These are phyloP conservation scores for Arctium lappa DNA, from an alignment of 129 eudicot species.

Conservation along the genomic window DNA sequence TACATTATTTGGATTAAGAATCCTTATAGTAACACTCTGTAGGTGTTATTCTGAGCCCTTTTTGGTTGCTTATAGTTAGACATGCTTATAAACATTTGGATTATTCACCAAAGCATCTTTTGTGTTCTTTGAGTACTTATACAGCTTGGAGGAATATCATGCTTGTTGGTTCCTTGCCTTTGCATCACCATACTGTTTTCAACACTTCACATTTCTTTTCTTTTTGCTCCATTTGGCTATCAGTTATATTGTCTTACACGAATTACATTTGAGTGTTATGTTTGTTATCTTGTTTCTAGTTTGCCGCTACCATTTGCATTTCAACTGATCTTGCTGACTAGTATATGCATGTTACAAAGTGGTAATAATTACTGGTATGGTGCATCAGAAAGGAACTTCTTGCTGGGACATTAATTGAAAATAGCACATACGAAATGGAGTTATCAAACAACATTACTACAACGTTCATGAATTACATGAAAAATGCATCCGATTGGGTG, in stretches of 20 bases:
- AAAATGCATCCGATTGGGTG: constrained; percentile 64
- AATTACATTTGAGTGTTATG: not conserved
- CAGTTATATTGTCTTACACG: not conserved
- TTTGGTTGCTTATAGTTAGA: not conserved
- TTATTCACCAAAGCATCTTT: not conserved
- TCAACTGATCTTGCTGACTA: no score
- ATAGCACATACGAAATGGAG: constrained; percentile 23
- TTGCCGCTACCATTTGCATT: no score
- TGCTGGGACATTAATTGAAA: not conserved
- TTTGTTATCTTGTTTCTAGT: no score
- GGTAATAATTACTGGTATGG: not conserved
- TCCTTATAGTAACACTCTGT: not conserved
- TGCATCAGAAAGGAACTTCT: not conserved
- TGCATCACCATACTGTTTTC: not conserved
- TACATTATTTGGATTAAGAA: not conserved
- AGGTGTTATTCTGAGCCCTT: not conserved
- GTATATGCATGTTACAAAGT: not conserved
- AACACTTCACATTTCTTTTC: not conserved
- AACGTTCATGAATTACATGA: constrained; percentile 37
- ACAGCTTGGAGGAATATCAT: not conserved
- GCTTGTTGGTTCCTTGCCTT: not conserved
- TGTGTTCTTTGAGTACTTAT: not conserved
- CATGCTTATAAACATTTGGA: not conserved
- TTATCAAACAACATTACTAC: constrained; percentile 33
- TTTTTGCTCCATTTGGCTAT: not conserved